A percentile compares a stretch with the other conserved stretches of the same genome.
phyloP scores from a whole-genome alignment of 164 flowering plant genomes.

The Taxillus chinensis region DNA sequence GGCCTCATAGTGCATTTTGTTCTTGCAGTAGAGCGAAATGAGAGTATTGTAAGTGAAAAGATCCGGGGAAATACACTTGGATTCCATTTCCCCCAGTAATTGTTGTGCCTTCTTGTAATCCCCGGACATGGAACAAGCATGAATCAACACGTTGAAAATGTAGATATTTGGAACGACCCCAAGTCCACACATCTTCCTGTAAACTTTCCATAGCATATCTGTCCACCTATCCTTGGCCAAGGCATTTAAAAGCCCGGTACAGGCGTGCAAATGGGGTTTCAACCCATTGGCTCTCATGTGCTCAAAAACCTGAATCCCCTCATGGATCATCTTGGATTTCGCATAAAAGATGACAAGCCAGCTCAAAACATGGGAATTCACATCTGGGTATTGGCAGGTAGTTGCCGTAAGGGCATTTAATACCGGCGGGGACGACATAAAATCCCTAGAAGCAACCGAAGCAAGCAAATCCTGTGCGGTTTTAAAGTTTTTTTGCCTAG shows the following conservation, averaged over 20 bases:
- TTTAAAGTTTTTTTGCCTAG: constrained; percentile 42
- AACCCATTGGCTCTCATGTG: constrained; percentile 45
- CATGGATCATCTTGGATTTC: constrained; percentile 50
- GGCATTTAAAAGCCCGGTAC: constrained; percentile 56
- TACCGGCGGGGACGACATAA: constrained; percentile 58
- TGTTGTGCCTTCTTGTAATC: constrained; percentile 66
- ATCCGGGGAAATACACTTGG: constrained; percentile 44
- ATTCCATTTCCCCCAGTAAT: constrained; percentile 59
- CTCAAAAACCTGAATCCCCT: constrained; percentile 73
- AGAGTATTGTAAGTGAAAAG: constrained; percentile 67
- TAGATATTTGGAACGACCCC: constrained; percentile 67
- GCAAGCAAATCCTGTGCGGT: constrained; percentile 54
- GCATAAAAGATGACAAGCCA: constrained; percentile 76
- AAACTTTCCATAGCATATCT: constrained; percentile 60
- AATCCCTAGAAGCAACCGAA: constrained; percentile 47
- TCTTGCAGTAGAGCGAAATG: constrained; percentile 71
- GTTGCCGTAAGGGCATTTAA: constrained; percentile 38
- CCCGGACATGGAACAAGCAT: constrained; percentile 71
- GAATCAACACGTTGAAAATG: constrained; percentile 76
- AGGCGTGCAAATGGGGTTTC: constrained; percentile 71
- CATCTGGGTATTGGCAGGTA: constrained; percentile 27
- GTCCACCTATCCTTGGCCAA: constrained; percentile 60
- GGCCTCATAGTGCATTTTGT: constrained; percentile 89
- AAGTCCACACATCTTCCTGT: constrained; percentile 42
- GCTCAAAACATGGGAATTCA: constrained; percentile 66